Evolutionary conservation across 306 rosid species (phyloP), one percentile per base, ranked within the genome.

Genomic region (Urtica urens): DNA sequence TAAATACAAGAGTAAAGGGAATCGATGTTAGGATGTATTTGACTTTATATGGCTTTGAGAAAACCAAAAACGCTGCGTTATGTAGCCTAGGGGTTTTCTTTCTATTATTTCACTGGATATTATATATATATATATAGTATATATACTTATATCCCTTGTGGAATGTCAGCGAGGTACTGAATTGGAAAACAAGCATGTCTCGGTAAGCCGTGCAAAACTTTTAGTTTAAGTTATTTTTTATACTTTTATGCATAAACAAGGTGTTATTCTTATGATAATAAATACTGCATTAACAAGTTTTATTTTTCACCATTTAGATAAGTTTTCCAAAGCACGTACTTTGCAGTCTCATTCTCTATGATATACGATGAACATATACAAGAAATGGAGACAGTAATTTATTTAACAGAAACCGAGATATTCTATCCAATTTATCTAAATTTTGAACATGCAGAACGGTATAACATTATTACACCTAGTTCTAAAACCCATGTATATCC

Each of bases 21-120:
- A 88, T 88, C 95, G 64, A 77, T 78, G 95, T 88, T 81, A 82
- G 77, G 77, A 80, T 74, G 88, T 78, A 71, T 78, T 79, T 79
- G 86, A 78, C 94, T 75, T 59, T 76, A 49, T 76, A 57, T 71
- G 60, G 64, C 70, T 63, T 70, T 76, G 80, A 68, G 63, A 73
- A 72, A 65, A 66, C 66, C 68, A 71, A 42, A 41, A 23, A 59
- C 62, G 34, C 46, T 61, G 70, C 53, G 51, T 51, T 18, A 25
- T 50, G 30, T 75, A 71, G 59, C 49, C 69, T 43, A 71, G 73
- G 70, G 33, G 6, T 65, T 72, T 59, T 58, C 74, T 68, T 40
- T 62, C 31, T 53, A 31, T 62, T 28, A 4, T 28, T 28, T 4
- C 33, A 28, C 4, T 28, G 33, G 6, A 28, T 28, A 28, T 4